Base-by-base conservation (phyloP, 2,329 filamentous ascomycete species). In the Fusarium sp. region DNA sequence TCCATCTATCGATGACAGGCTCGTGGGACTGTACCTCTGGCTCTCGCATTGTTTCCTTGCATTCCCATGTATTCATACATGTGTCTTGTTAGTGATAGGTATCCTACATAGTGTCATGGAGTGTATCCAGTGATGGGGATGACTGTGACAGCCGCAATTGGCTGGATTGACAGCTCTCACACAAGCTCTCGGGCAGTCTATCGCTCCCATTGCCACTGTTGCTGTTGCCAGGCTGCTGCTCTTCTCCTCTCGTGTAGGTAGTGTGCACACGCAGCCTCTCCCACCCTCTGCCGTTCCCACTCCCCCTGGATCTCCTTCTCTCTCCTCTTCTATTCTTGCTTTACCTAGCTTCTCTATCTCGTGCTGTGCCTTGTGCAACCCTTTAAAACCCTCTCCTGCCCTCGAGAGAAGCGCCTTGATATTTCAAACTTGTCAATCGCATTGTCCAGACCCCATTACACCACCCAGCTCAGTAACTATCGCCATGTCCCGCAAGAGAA, bases 401-500 rank as follows among this genome's bases (percentile, higher is more conserved):
- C 63, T 44, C 37, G 56, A 55, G 60, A 69, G 66, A 63, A 70
- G 60, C 60, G 48, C 32, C 23, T 44, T 49, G 38, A 23, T 41
- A 55, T 42, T 30, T 33, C 57, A 26, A 41, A 52, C 56, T 26
- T 67, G 30, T 44, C 69, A 74, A 63, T 64, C 56, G 64, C 55
- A 65, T 59, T 48, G 26, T 53, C 23, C 10, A 44, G 57, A 48
- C 55, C 50, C 60, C 37, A 62, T 49, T 58, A 50, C 59, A 73
- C 27, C 64, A 54, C 35, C 11, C 42, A 49, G 48, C 30, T 30
- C 46, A 54, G 55, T 50, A 58, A 52, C 61, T 62, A 49, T 52
- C 37, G 80, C 63, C 68, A 86, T 86, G 84, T 83, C 84, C 75
- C 85, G 85, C 76, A 87, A 87, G 85, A 85, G 85, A 82, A 86